These are phyloP conservation scores for Colletotrichum cordylinicola DNA, from an alignment of 2,329 filamentous ascomycete genomes.

Conservation along the genomic window DNA sequence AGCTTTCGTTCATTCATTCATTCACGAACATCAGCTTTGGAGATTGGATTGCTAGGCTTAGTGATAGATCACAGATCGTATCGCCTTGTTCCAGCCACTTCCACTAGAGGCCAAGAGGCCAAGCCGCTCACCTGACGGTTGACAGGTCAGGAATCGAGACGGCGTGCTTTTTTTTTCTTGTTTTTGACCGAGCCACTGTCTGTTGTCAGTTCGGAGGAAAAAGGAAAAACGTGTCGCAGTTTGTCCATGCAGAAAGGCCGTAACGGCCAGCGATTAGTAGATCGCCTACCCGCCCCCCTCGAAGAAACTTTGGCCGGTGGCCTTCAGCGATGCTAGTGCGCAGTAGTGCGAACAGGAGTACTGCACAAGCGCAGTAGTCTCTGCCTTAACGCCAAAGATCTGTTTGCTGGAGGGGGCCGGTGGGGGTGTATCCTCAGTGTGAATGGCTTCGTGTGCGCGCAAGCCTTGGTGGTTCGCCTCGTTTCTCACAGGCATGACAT, in stretches of 20 bases:
- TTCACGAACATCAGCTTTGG: not conserved
- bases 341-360: not conserved
- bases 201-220: not conserved
- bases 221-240: not conserved
- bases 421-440: not conserved
- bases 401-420: not conserved
- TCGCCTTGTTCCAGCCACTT: not conserved
- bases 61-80: not conserved
- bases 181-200: not conserved
- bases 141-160: not conserved
- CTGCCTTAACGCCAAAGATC: not conserved
- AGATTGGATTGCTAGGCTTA: not conserved
- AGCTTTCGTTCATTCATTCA: not conserved
- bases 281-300: conserved; percentile 4
- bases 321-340: not conserved
- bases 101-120: not conserved
- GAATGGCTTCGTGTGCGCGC: not conserved
- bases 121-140: not conserved
- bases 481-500: not conserved
- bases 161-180: not conserved
- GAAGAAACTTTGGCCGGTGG: not conserved
- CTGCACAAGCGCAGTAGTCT: not conserved
- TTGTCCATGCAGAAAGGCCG: not conserved
- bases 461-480: not conserved
- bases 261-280: not conserved